Conservation (phyloP, 2,329 filamentous ascomycete species). For the Remersonia thermophila region DNA sequence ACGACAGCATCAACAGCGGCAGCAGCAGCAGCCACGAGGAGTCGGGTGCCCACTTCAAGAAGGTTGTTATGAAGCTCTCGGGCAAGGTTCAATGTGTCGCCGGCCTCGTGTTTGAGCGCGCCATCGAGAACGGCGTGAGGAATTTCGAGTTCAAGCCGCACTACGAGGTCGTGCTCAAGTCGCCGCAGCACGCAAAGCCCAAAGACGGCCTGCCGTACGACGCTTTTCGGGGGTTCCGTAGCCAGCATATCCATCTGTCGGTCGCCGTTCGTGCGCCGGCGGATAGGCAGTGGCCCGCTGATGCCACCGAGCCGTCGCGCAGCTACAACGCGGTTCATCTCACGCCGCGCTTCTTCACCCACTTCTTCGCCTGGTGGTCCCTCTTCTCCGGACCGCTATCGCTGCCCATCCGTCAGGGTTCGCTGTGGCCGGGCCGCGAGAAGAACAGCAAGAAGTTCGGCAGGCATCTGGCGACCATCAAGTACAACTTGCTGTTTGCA, state of each 20-base stretch:
- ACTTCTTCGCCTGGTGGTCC: slow-evolving; percentile 97
- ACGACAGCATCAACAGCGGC: slow-evolving; percentile 47
- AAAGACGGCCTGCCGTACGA: slow-evolving; percentile 55
- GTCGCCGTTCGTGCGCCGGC: slow-evolving; percentile 80
- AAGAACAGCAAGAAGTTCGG: slow-evolving; percentile 99
- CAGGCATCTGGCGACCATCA: slow-evolving; percentile 92
- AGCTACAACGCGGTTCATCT: slow-evolving; percentile 97
- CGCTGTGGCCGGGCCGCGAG: slow-evolving; percentile 80
- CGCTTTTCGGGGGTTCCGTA: slow-evolving; percentile 92
- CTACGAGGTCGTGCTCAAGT: slow-evolving; percentile 78
- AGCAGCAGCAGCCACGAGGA: slow-evolving; percentile 42
- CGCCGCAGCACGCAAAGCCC: slow-evolving; percentile 59
- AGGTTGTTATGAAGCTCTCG: slow-evolving; percentile 96
- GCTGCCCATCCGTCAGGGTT: slow-evolving; percentile 82
- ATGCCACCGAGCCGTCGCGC: slow-evolving; percentile 60
- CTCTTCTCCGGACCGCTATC: slow-evolving; percentile 93
- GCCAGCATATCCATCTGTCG: slow-evolving; percentile 91
- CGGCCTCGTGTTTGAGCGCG: slow-evolving; percentile 83
- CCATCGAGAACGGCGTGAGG: slow-evolving; percentile 56
- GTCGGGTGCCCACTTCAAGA: slow-evolving; percentile 80
- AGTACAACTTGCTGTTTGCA: slow-evolving; percentile 87
- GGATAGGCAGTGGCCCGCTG: slow-evolving; percentile 73
- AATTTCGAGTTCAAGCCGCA: slow-evolving; percentile 86
- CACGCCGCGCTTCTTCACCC: slow-evolving; percentile 90
- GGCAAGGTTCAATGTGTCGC: slow-evolving; percentile 89